These are phyloP conservation scores for Syzygium aqueum DNA, from an alignment of 345 rosid species.

Conservation along the genomic window DNA sequence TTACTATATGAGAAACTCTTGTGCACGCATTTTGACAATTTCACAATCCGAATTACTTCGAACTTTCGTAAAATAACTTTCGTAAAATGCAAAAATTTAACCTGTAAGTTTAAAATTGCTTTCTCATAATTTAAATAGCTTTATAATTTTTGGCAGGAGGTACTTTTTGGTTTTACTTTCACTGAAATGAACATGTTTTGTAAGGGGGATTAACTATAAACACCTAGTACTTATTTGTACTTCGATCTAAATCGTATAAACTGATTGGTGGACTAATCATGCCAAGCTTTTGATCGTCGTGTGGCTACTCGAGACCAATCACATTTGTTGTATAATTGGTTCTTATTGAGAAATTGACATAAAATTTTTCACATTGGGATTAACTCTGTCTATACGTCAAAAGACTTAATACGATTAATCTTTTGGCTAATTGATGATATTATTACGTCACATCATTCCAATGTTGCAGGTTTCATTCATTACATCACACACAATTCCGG, in stretches of 20 bases:
- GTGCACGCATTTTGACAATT: not conserved
- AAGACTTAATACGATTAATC: not conserved
- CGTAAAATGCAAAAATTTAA: not conserved
- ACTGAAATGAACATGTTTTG: not conserved
- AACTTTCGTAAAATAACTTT: not conserved
- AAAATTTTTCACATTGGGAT: not conserved
- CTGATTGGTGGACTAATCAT: not conserved
- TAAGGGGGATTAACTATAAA: not conserved
- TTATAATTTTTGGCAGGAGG: not conserved
- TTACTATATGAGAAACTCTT: too few relatives aligned
- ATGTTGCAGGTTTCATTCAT: slow-evolving; percentile 3
- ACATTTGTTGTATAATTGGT: not conserved
- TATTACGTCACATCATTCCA: not conserved
- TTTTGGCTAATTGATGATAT: not conserved
- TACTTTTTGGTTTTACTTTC: not conserved
- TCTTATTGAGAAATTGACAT: not conserved
- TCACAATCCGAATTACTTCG: not conserved
- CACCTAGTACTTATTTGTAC: not conserved
- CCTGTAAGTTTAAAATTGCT: not conserved
- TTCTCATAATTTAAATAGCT: not conserved
- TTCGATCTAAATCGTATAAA: not conserved
- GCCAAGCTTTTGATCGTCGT: not conserved
- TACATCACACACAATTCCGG: slow-evolving; percentile 13
- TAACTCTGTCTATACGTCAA: not conserved
- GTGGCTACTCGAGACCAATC: not conserved